Evolutionary conservation across 345 rosid genomes (phyloP).

Genomic region (Bretschneidera sinensis): DNA sequence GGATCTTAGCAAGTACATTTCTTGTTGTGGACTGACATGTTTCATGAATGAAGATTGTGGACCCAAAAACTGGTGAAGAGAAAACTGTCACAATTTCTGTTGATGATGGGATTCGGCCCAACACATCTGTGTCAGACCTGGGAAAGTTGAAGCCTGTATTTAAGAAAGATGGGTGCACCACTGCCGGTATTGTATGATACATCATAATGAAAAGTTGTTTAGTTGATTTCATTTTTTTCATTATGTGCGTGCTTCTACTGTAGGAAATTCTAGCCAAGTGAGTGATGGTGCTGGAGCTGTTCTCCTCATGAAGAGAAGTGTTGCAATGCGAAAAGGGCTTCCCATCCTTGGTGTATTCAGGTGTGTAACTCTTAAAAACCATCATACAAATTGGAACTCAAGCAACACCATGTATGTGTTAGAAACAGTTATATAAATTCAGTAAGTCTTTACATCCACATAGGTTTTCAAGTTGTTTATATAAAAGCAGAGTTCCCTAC

Average conservation of each 20-base stretch:
- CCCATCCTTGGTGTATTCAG: conserved; percentile 93
- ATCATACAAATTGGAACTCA: too few relatives aligned
- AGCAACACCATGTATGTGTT: too few relatives aligned
- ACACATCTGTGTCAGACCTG: conserved; percentile 57
- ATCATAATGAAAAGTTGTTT: background rate
- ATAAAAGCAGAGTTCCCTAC: too few relatives aligned
- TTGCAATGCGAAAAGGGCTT: conserved; percentile 70
- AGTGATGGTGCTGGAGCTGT: conserved; percentile 97
- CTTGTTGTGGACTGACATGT: conserved; percentile 8
- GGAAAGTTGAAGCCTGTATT: conserved; percentile 73
- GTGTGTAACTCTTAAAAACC: conserved; percentile 31
- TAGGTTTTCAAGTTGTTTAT: too few relatives aligned
- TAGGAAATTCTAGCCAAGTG: conserved; percentile 94
- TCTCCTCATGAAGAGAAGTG: conserved; percentile 84
- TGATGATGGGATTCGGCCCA: conserved; percentile 92
- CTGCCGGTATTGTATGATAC: conserved; percentile 62
- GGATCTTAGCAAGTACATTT: background rate
- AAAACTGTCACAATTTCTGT: conserved; percentile 60
- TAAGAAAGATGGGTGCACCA: conserved; percentile 83
- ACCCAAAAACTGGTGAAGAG: conserved; percentile 83
- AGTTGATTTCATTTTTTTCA: conserved; percentile 1
- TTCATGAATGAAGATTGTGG: conserved; percentile 56
- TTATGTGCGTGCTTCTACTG: conserved; percentile 7
- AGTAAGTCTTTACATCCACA: too few relatives aligned
- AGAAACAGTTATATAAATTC: too few relatives aligned